Percentiles rank a stretch among this genome's conserved stretches.
Evolutionary conservation across 2,329 filamentous ascomycete genomes (phyloP).

Genomic region (Eutypa lata): DNA sequence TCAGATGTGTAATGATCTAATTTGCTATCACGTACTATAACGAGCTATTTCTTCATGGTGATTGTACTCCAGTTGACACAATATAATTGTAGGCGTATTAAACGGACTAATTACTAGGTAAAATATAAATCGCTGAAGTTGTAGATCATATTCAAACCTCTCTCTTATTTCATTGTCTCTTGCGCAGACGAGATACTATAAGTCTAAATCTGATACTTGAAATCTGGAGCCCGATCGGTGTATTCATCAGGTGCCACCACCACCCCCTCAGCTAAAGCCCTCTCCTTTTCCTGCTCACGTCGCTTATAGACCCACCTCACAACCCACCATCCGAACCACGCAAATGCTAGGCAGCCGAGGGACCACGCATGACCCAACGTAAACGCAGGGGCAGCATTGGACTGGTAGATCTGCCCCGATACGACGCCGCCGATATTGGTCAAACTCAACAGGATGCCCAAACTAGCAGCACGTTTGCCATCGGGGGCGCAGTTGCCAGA

Average conservation of each 20-base stretch:
- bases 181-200: too few relatives aligned
- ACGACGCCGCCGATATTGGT: constrained; percentile 24
- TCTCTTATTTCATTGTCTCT: too few relatives aligned
- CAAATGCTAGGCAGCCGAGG: constrained; percentile 31
- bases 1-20: too few relatives aligned
- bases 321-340: constrained; percentile 36
- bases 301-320: constrained; percentile 27
- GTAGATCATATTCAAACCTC: too few relatives aligned
- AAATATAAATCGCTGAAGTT: too few relatives aligned
- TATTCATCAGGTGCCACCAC: constrained; percentile 45
- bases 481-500: constrained; percentile 24
- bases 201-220: constrained; percentile 45
- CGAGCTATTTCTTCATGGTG: too few relatives aligned
- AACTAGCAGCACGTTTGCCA: constrained; percentile 24
- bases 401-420: constrained; percentile 26
- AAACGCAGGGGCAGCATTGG: constrained; percentile 17
- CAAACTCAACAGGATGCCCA: constrained; percentile 21
- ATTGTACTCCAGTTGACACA: too few relatives aligned
- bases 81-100: too few relatives aligned
- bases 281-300: constrained; percentile 29
- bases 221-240: constrained; percentile 47
- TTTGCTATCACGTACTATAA: too few relatives aligned
- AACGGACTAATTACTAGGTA: too few relatives aligned
- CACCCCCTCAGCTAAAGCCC: constrained; percentile 31
- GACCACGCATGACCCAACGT: constrained; percentile 33